Conservation (phyloP, 2,329 filamentous ascomycete genomes). For the Calonectria honghensis region DNA sequence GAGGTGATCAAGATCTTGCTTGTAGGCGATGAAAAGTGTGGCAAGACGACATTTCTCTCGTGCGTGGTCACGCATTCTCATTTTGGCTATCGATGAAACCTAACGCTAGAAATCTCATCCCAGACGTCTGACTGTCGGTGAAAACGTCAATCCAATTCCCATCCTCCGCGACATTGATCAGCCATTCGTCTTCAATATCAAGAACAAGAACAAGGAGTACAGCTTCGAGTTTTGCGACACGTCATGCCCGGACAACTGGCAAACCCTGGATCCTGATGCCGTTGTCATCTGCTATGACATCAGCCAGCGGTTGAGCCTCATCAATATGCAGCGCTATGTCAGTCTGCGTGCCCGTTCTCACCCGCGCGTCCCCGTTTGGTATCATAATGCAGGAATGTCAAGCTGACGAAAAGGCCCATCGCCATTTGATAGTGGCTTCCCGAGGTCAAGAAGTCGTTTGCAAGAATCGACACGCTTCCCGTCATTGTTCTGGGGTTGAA, state of each 20-base stretch:
- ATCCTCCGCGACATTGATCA: constrained; percentile 76
- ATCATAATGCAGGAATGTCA: constrained; percentile 12
- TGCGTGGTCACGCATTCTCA: constrained; percentile 60
- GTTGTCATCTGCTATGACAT: constrained; percentile 78
- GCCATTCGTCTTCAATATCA: constrained; percentile 76
- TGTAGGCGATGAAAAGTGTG: constrained; percentile 75
- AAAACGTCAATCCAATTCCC: constrained; percentile 65
- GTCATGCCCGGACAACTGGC: constrained; percentile 75
- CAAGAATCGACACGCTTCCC: constrained; percentile 69
- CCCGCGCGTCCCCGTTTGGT: constrained; percentile 5
- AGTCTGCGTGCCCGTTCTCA: constrained; percentile 51
- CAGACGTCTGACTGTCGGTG: constrained; percentile 72
- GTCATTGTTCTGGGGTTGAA: constrained; percentile 76
- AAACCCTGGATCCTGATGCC: constrained; percentile 74
- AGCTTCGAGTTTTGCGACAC: constrained; percentile 78
- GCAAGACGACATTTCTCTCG: constrained; percentile 78
- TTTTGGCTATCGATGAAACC: constrained; percentile 36
- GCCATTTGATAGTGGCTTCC: constrained; percentile 72
- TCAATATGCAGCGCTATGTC: constrained; percentile 75
- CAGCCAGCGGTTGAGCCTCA: constrained; percentile 73
- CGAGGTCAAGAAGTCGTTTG: constrained; percentile 70
- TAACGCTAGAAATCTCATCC: constrained; percentile 35
- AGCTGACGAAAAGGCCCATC: constrained; percentile 24
- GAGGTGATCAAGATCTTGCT: constrained; percentile 72
- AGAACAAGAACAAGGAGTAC: constrained; percentile 62